These are phyloP conservation scores for Yarrowia sp. DNA, from an alignment of 805 yeast genomes.

Conservation along the genomic window DNA sequence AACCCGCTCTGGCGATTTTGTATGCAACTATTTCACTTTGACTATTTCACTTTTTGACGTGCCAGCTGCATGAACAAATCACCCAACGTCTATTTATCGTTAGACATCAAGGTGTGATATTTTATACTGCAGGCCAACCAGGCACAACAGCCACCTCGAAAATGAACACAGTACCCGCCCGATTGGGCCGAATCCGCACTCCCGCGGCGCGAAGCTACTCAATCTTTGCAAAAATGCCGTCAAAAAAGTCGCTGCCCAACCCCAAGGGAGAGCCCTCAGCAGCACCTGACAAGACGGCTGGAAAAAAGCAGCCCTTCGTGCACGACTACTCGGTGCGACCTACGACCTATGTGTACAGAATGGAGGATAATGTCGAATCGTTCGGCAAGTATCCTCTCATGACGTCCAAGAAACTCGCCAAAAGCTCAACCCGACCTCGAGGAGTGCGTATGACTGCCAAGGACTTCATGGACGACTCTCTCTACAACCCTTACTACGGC, in stretches of 20 bases:
- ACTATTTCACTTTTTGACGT: neutral
- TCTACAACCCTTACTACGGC: slow-evolving; percentile 80
- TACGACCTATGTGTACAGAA: slow-evolving; percentile 39
- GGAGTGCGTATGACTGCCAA: slow-evolving; percentile 67
- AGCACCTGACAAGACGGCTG: neutral
- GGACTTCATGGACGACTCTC: slow-evolving; percentile 81
- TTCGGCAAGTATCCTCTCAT: slow-evolving; percentile 49
- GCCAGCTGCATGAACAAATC: slow-evolving; percentile 18
- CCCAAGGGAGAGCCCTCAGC: slow-evolving; percentile 21
- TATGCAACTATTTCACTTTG: neutral
- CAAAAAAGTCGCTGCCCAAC: slow-evolving; percentile 7
- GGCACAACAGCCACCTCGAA: neutral
- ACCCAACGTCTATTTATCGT: slow-evolving; percentile 7
- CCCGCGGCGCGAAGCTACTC: slow-evolving; percentile 14
- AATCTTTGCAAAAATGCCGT: neutral
- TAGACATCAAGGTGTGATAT: neutral
- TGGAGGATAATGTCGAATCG: slow-evolving; percentile 39
- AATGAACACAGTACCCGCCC: slow-evolving; percentile 3
- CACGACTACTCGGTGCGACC: slow-evolving; percentile 41
- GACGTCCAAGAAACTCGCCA: slow-evolving; percentile 41
- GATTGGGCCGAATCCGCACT: neutral
- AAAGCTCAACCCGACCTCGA: slow-evolving; percentile 48
- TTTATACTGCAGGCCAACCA: neutral
- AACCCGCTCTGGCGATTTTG: neutral
- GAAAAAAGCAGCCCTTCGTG: slow-evolving; percentile 26